Evolutionary conservation across 2,329 filamentous ascomycete genomes (phyloP).

Genomic region (Fusarium paranaense): DNA sequence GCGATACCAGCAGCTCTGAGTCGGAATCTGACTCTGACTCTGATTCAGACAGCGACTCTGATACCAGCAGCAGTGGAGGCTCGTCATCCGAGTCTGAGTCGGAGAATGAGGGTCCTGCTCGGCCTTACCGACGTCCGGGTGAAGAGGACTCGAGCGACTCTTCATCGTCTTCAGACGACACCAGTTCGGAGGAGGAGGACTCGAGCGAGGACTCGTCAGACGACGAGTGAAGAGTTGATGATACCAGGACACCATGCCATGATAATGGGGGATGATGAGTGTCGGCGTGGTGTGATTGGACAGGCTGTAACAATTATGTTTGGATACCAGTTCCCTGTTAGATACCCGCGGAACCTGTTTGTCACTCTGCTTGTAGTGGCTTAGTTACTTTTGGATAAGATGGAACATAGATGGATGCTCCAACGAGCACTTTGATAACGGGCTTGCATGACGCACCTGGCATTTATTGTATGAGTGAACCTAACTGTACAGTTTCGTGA

Average conservation of each 20-base stretch:
- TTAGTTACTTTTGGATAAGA: slow-evolving; percentile 17
- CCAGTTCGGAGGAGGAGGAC: slow-evolving; percentile 48
- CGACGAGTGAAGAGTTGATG: slow-evolving; percentile 33
- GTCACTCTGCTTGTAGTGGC: slow-evolving; percentile 16
- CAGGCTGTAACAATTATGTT: slow-evolving; percentile 40
- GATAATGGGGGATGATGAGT: slow-evolving; percentile 19
- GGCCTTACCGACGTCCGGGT: slow-evolving; percentile 47
- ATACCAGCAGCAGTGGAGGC: slow-evolving; percentile 52
- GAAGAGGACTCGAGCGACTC: slow-evolving; percentile 40
- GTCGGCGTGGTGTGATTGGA: slow-evolving; percentile 25
- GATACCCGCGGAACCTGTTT: slow-evolving; percentile 40
- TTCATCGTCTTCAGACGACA: slow-evolving; percentile 52
- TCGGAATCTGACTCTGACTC: slow-evolving; percentile 49
- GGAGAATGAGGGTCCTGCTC: slow-evolving; percentile 36
- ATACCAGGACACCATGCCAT: slow-evolving; percentile 18
- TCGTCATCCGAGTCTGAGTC: slow-evolving; percentile 50
- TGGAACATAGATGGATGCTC: slow-evolving; percentile 13
- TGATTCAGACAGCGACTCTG: slow-evolving; percentile 49
- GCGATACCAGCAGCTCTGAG: slow-evolving; percentile 52
- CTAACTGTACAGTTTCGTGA: slow-evolving; percentile 73
- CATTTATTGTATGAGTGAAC: neutral
- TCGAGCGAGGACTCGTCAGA: slow-evolving; percentile 39
- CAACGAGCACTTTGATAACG: slow-evolving; percentile 5
- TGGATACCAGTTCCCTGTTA: slow-evolving; percentile 30
- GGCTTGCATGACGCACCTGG: neutral